Conservation (phyloP, 805 yeast genomes). For the Spathaspora gorwiae region DNA sequence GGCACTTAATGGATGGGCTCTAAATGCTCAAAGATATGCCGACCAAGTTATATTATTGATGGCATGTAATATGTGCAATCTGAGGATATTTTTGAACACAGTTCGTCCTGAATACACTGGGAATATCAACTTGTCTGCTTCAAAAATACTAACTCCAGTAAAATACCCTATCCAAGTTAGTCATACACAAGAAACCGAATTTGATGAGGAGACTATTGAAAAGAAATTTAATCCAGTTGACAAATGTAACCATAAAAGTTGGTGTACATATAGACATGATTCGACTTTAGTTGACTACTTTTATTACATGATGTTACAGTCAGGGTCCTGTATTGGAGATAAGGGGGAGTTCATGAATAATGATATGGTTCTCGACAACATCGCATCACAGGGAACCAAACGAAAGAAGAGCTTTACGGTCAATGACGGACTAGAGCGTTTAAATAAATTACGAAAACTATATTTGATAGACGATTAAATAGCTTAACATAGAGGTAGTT, state of each 20-base stretch:
- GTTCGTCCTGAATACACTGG: constrained; percentile 3
- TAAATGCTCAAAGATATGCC: constrained; percentile 27
- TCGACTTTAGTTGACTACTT: constrained; percentile 18
- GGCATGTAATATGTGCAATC: constrained; percentile 35
- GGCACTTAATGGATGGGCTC: constrained; percentile 36
- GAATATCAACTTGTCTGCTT: constrained; percentile 10
- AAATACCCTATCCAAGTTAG: constrained; percentile 18
- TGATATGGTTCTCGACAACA: constrained; percentile 3
- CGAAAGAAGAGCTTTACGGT: constrained; percentile 23
- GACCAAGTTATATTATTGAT: constrained; percentile 24
- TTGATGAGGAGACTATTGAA: constrained; percentile 7
- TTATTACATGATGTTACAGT: constrained; percentile 15
- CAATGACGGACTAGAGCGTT: constrained; percentile 27
- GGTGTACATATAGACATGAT: constrained; percentile 27
- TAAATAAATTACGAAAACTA: constrained; percentile 31
- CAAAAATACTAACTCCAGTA: constrained; percentile 27
- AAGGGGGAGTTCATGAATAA: constrained; percentile 18
- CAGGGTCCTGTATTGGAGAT: constrained; percentile 20
- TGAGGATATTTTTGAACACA: constrained; percentile 25
- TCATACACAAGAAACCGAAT: constrained; percentile 3
- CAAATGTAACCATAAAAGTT: constrained; percentile 26
- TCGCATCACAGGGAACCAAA: constrained; percentile 7
- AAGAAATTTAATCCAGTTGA: constrained; percentile 14
- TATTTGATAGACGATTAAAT: constrained; percentile 18
- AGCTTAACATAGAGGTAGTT: too few species aligned